These are phyloP conservation scores for Phytopythium montanum DNA, from an alignment of 352 stramenopile genomes.

Conservation along the genomic window DNA sequence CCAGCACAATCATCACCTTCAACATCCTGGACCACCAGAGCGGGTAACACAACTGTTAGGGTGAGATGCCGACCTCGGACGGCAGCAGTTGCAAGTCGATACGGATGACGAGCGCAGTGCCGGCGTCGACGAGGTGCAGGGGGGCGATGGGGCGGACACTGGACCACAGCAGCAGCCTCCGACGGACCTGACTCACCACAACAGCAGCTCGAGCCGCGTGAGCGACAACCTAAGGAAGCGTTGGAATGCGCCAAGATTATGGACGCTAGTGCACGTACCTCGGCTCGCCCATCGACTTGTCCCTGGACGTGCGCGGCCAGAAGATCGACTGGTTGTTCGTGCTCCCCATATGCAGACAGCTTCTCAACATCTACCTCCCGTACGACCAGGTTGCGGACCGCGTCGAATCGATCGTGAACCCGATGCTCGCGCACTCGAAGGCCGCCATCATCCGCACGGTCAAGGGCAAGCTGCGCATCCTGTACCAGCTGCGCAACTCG, in stretches of 20 bases:
- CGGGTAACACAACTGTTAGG: conserved; percentile 17
- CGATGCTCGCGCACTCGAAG: conserved; percentile 63
- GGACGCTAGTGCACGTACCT: conserved; percentile 29
- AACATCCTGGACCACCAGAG: conserved; percentile 85
- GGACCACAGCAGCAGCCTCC: conserved; percentile 11
- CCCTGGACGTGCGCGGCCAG: conserved; percentile 90
- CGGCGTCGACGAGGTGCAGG: conserved; percentile 28
- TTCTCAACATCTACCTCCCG: conserved; percentile 96
- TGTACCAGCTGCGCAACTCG: conserved; percentile 86
- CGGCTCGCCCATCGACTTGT: conserved; percentile 89
- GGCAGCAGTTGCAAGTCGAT: conserved; percentile 18
- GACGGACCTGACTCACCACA: conserved; percentile 8
- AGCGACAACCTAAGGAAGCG: conserved; percentile 16
- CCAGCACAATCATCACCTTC: conserved; percentile 91
- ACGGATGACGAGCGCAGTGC: conserved; percentile 33
- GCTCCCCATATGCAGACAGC: conserved; percentile 69
- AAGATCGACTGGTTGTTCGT: conserved; percentile 61
- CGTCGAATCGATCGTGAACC: conserved; percentile 93
- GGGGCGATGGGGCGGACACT: conserved; percentile 6
- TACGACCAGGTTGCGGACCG: conserved; percentile 94
- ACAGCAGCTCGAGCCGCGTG: conserved; percentile 7
- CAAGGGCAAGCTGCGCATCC: conserved; percentile 76
- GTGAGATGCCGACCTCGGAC: conserved; percentile 24
- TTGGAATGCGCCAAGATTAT: conserved; percentile 12
- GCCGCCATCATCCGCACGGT: conserved; percentile 83